A percentile compares a stretch with the other conserved stretches of the same genome.
Conservation (phyloP, 192 early-diverging fungal genomes). For the Globomyces pollinis-pini region DNA sequence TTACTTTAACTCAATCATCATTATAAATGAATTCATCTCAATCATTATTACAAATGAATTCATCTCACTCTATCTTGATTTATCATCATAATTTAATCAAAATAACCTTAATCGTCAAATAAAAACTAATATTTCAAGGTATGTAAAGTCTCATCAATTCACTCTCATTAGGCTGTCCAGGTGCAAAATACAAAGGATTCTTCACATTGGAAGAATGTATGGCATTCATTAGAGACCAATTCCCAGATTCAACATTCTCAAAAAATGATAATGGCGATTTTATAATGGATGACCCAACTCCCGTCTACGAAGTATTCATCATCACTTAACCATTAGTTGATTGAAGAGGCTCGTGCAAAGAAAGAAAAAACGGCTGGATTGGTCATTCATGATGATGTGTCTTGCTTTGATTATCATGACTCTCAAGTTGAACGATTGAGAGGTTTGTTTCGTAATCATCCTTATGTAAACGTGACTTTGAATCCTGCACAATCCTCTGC, state of each 20-base stretch:
- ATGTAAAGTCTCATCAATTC: too few relatives aligned
- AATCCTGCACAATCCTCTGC: neutral
- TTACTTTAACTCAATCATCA: too few relatives aligned
- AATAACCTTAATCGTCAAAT: too few relatives aligned
- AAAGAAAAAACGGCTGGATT: constrained; percentile 11
- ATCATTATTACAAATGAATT: too few relatives aligned
- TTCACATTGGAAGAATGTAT: constrained; percentile 2
- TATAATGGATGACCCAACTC: constrained; percentile 10
- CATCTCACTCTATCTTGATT: too few relatives aligned
- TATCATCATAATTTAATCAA: too few relatives aligned
- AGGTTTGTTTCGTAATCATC: neutral
- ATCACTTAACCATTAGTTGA: neutral
- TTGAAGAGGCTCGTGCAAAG: constrained; percentile 7
- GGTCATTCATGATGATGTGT: constrained; percentile 5
- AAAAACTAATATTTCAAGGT: too few relatives aligned
- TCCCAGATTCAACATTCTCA: constrained; percentile 8
- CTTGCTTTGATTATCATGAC: constrained; percentile 1
- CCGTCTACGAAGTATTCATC: neutral
- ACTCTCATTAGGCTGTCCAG: too few relatives aligned
- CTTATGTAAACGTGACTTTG: neutral
- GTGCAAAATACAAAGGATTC: constrained; percentile 14
- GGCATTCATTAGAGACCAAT: constrained; percentile 7
- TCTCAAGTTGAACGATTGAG: neutral
- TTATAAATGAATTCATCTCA: too few relatives aligned
- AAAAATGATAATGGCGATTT: constrained; percentile 11